Evolutionary conservation across 75 land plant genomes (phyloP).

Genomic region (Pinus albicaulis): DNA sequence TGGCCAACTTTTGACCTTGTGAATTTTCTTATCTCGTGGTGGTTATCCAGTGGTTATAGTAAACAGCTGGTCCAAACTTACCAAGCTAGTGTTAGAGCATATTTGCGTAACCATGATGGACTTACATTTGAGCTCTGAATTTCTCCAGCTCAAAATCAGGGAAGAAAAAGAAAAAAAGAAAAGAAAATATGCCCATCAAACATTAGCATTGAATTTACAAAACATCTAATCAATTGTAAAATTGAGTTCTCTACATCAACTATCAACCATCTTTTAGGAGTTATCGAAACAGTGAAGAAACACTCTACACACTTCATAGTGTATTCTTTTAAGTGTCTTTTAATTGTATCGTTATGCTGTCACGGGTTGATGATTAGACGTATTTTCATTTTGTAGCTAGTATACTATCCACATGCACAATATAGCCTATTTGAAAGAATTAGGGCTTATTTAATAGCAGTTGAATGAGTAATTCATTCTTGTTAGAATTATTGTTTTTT

Average conservation of each 20-base stretch:
- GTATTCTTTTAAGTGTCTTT: too few relatives aligned
- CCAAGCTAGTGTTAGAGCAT: too few relatives aligned
- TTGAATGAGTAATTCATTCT: not conserved
- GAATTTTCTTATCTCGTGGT: too few relatives aligned
- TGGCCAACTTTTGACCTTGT: not conserved
- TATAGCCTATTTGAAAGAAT: not conserved
- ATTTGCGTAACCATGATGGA: too few relatives aligned
- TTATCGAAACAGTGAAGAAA: too few relatives aligned
- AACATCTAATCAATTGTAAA: not conserved
- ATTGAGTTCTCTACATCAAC: slow-evolving; percentile 10
- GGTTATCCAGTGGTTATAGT: not conserved
- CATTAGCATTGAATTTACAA: too few relatives aligned
- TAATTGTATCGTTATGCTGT: not conserved
- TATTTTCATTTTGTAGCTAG: not conserved
- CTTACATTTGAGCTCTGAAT: too few relatives aligned
- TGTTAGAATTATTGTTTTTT: not conserved
- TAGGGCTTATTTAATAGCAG: not conserved
- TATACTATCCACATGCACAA: slow-evolving; percentile 7
- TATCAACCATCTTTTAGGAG: not conserved
- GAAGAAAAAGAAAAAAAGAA: too few relatives aligned
- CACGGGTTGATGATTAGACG: not conserved
- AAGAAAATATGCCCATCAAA: too few relatives aligned
- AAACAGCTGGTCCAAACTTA: not conserved
- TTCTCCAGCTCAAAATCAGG: too few relatives aligned
- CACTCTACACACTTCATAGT: too few relatives aligned